These are phyloP conservation scores for Wickerhamiella lipophila DNA, from an alignment of 805 yeast genomes.

Conservation along the genomic window DNA sequence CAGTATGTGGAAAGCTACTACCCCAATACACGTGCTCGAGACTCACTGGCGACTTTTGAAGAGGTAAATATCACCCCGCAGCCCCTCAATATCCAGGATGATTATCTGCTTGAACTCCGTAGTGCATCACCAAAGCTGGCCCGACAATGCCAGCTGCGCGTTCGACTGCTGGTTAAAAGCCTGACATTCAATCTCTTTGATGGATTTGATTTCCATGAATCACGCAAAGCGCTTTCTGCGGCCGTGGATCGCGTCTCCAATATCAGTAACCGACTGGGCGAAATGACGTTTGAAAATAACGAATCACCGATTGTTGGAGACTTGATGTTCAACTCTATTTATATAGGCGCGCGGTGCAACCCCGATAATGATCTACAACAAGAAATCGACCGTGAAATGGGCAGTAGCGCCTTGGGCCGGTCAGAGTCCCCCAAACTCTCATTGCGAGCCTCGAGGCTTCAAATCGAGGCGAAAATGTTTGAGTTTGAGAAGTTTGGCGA, in stretches of 20 bases:
- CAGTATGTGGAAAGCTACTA: slow-evolving; percentile 14
- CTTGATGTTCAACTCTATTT: slow-evolving; percentile 66
- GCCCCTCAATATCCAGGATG: slow-evolving; percentile 18
- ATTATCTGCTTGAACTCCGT: slow-evolving; percentile 12
- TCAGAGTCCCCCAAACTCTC: slow-evolving; percentile 20
- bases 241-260: slow-evolving; percentile 52
- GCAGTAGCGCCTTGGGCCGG: slow-evolving; percentile 17
- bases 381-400: slow-evolving; percentile 42
- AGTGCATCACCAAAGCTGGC: slow-evolving; percentile 21
- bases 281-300: slow-evolving; percentile 11
- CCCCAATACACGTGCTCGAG: slow-evolving; percentile 5
- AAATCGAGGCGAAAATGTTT: slow-evolving; percentile 26
- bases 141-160: slow-evolving; percentile 35
- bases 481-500: slow-evolving; percentile 21
- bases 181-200: slow-evolving; percentile 46
- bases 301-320: slow-evolving; percentile 37
- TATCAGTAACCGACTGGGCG: slow-evolving; percentile 15
- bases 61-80: not conserved
- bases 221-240: slow-evolving; percentile 52
- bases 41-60: not conserved
- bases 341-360: slow-evolving; percentile 34
- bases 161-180: slow-evolving; percentile 3
- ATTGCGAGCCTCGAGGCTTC: slow-evolving; percentile 22
- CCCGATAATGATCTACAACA: slow-evolving; percentile 34
- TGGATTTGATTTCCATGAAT: slow-evolving; percentile 85